Evolutionary conservation across 2,329 filamentous ascomycete species (phyloP), one percentile per base, ranked within the genome.

Genomic region (Dryadomyces sulphureus): DNA sequence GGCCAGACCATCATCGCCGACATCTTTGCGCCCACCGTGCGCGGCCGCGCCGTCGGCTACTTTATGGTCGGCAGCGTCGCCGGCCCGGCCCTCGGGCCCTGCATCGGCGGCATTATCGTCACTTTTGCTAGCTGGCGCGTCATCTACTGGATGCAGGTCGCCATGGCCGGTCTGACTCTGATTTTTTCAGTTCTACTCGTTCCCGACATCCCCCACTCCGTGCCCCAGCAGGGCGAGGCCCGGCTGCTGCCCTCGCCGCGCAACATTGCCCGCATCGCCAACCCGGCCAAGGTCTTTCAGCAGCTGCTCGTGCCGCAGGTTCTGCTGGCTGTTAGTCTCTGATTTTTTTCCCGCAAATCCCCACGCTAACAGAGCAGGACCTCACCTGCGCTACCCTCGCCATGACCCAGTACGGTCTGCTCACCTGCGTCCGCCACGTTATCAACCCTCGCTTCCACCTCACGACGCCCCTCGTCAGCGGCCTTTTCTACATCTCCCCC

Each of bases 71-170:
- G 82, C 0, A 84, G 79, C 0, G 65, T 88, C 0, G 75, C 86
- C 40, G 84, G 83, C 0, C 83, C 84, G 7, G 79, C 77, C 1
- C 68, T 83, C 7, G 46, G 83, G 0, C 75, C 77, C 0, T 83
- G 86, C 54, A 66, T 88, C 9, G 77, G 84, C 46, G 84, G 83
- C 21, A 77, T 87, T 39, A 84, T 90, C 43, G 81, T 88, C 16
- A 88, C 82, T 0, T 87, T 77, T 60, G 68, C 70, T 7, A 73
- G 70, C 2, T 90, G 84, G 84, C 70, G 81, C 17, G 73, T 75
- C 7, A 56, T 63, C 11, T 57, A 57, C 34, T 62, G 60, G 57
- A 39, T 61, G 4, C 61, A 63, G 45, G 52, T 52, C 9, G 54
- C 48, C 16, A 61, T 62, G 59, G 47, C 54, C 9, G 55, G 55